A percentile compares a stretch with the other conserved stretches of the same genome.
These are phyloP conservation scores for Arabidopsis lyrata DNA, from an alignment of 441 rosid genomes.

Conservation along the genomic window DNA sequence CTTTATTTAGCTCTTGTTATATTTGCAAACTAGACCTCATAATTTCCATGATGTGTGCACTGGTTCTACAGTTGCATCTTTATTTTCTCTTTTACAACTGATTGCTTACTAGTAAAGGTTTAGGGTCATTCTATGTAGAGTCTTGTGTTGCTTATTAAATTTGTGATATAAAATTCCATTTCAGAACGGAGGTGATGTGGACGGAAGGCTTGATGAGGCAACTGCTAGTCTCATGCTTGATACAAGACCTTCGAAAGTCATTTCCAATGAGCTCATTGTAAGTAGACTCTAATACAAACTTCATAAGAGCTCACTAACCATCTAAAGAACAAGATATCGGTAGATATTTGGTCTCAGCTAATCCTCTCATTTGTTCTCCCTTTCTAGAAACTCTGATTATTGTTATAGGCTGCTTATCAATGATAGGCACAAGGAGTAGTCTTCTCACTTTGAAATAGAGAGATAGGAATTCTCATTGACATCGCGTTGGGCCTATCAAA, in stretches of 20 bases:
- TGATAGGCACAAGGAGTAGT: background rate
- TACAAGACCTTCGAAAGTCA: conserved; percentile 94
- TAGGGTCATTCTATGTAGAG: conserved; percentile 5
- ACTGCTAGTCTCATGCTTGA: conserved; percentile 91
- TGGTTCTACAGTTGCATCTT: conserved; percentile 13
- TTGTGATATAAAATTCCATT: conserved; percentile 38
- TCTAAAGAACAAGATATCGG: conserved; percentile 11
- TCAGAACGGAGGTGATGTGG: conserved; percentile 79
- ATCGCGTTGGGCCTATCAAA: background rate
- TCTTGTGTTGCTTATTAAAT: conserved; percentile 24
- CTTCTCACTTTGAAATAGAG: background rate
- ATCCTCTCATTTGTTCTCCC: conserved; percentile 6
- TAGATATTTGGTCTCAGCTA: conserved; percentile 6
- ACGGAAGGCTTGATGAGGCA: conserved; percentile 92
- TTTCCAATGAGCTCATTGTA: conserved; percentile 91
- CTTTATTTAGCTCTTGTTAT: conserved; percentile 20
- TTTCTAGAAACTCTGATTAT: background rate
- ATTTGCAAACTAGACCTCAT: too few relatives aligned
- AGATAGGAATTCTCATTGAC: conserved; percentile 4
- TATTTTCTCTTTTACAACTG: conserved; percentile 4
- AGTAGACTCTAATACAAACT: conserved; percentile 50
- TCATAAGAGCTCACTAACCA: conserved; percentile 19
- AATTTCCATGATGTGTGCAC: too few relatives aligned
- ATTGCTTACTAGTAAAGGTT: conserved; percentile 22
- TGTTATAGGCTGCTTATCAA: background rate